A percentile compares a stretch with the other conserved stretches of the same genome.
Evolutionary conservation across 2,329 filamentous ascomycete genomes (phyloP).

Genomic region (Beauveria medogensis): DNA sequence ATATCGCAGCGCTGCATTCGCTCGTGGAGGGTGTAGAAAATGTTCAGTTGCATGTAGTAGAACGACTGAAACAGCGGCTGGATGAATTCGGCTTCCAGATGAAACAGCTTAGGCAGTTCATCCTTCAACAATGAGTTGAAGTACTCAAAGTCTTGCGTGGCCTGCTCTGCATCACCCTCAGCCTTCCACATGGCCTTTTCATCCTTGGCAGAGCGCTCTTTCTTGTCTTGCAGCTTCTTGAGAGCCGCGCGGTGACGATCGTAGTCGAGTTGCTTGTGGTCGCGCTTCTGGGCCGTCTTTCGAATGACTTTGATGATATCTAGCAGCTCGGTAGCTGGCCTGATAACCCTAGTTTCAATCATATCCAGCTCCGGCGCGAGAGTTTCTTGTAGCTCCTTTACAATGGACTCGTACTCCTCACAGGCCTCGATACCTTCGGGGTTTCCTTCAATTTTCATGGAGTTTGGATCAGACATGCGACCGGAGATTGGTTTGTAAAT

Average conservation of each 20-base stretch:
- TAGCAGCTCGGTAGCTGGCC: slow-evolving; percentile 84
- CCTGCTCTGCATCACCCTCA: slow-evolving; percentile 81
- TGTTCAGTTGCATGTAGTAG: slow-evolving; percentile 99
- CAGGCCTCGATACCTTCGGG: slow-evolving; percentile 89
- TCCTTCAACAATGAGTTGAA: slow-evolving; percentile 97
- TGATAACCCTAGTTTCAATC: slow-evolving; percentile 88
- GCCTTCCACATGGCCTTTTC: slow-evolving; percentile 96
- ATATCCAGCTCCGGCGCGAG: slow-evolving; percentile 90
- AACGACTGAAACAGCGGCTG: slow-evolving; percentile 96
- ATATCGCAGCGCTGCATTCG: slow-evolving; percentile 97
- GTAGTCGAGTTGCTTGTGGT: slow-evolving; percentile 96
- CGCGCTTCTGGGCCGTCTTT: slow-evolving; percentile 79
- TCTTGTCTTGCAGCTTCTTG: slow-evolving; percentile 97
- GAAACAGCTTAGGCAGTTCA: slow-evolving; percentile 86
- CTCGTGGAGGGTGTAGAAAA: slow-evolving; percentile 97
- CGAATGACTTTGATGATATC: slow-evolving; percentile 94
- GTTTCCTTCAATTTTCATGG: slow-evolving; percentile 74
- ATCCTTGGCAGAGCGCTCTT: slow-evolving; percentile 91
- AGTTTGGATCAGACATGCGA: slow-evolving; percentile 85
- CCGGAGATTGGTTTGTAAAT: slow-evolving; percentile 98
- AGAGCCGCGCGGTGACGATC: slow-evolving; percentile 75
- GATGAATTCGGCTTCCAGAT: slow-evolving; percentile 88
- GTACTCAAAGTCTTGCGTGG: slow-evolving; percentile 94
- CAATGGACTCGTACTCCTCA: slow-evolving; percentile 90
- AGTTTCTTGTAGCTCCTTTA: slow-evolving; percentile 81